Base-by-base conservation (phyloP, 2,329 filamentous ascomycete species). In the Thermothelomyces thermophilus region DNA sequence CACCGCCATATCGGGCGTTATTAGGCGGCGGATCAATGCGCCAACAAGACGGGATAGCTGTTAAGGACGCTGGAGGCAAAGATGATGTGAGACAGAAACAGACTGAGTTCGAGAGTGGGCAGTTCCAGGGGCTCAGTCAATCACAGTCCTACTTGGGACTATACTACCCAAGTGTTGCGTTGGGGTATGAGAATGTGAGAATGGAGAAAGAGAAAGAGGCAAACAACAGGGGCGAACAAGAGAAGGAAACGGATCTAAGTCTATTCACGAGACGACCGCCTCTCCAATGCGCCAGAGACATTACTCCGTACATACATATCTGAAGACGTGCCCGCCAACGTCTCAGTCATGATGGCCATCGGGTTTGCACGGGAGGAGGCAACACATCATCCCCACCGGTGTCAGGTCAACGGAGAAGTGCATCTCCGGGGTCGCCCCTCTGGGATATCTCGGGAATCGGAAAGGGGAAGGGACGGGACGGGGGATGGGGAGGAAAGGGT, bases 1-100 rank as follows among this genome's bases (percentile, higher is more conserved):
- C 22, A 47, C 54, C 24, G 56, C 57, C 57, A 59, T 59, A 44
- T 35, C 53, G 52, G 50, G 34, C 41, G 31, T 26, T 16, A 37
- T 40, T 16, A 20, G 6, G 33, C n/a, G 45, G 19, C 22, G 14
- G n/a, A 20, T 10, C 24, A 14, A 24, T 10, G 35, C 40, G 34
- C 22, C 45, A 22, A 22, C 31, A 36, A 17, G 5, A 20, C 2
- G n/a, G 3, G 14, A 8, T 3, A 17, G n/a, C 6, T 19, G 24
- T 19, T 3, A 31, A 28, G 22, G n/a, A 17, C 14, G 3, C 31
- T 17, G 19, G 19, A 17, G 36, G 8, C 33, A 35, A 10, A 14
- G 11, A 13, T 16, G 17, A n/a, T n/a, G n/a, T n/a, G 6, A n/a
- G 5, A 31, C 8, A 31, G 7, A 30, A 30, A 35, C 13, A 39